These are phyloP conservation scores for Amanita fuliginea DNA, from an alignment of 768 basidiomycete species.

Conservation along the genomic window DNA sequence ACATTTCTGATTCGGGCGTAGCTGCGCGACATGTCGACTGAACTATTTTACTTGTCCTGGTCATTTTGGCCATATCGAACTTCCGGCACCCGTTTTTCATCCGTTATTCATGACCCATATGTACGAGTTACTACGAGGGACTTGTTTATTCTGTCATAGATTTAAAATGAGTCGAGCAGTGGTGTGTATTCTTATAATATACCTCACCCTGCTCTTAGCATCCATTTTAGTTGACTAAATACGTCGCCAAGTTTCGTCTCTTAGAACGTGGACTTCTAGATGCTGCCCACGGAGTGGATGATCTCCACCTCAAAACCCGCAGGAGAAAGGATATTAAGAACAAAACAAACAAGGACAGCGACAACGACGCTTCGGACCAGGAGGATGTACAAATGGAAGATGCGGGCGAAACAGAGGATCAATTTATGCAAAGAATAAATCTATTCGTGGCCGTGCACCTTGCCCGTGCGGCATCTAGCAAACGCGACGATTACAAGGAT, in stretches of 20 bases:
- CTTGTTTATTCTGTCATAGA: slow-evolving; percentile 89
- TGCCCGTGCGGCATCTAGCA: slow-evolving; percentile 35
- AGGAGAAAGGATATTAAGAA: slow-evolving; percentile 21
- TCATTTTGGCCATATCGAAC: slow-evolving; percentile 96
- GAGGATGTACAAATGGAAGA: slow-evolving; percentile 27
- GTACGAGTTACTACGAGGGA: slow-evolving; percentile 77
- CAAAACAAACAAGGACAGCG: slow-evolving; percentile 25
- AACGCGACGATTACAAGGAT: slow-evolving; percentile 84
- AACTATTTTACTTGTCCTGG: slow-evolving; percentile 94
- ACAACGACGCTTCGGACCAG: slow-evolving; percentile 26
- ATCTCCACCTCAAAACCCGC: slow-evolving; percentile 35
- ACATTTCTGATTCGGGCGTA: slow-evolving; percentile 22
- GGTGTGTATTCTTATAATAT: slow-evolving; percentile 27
- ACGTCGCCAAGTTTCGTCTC: slow-evolving; percentile 75
- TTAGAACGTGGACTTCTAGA: slow-evolving; percentile 84
- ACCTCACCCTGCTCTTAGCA: slow-evolving; percentile 5
- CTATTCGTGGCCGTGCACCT: slow-evolving; percentile 55
- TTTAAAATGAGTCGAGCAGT: slow-evolving; percentile 73
- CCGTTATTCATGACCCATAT: slow-evolving; percentile 91
- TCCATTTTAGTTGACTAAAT: slow-evolving; percentile 58
- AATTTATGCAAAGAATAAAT: slow-evolving; percentile 53
- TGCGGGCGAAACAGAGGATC: slow-evolving; percentile 45
- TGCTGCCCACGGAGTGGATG: slow-evolving; percentile 68
- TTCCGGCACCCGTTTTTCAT: slow-evolving; percentile 92
- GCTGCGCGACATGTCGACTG: slow-evolving; percentile 88